A percentile compares a stretch with the other conserved stretches of the same genome.
phyloP scores from a whole-genome alignment of 2,329 filamentous ascomycete genomes.

The Lasiodiplodia citricola region DNA sequence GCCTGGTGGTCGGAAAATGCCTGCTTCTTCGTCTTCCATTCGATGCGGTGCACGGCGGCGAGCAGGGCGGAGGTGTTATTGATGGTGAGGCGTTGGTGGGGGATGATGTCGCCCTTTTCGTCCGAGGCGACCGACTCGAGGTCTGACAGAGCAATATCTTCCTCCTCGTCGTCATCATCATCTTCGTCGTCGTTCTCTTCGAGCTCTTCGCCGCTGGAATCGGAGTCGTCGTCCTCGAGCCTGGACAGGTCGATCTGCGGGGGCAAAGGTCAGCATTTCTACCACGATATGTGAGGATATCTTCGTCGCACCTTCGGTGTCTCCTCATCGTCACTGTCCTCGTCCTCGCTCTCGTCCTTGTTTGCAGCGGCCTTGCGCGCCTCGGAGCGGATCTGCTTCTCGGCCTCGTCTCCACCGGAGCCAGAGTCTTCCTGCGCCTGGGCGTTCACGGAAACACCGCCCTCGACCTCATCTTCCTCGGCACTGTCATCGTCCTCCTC shows the following conservation, averaged over 20 bases:
- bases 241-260: constrained; percentile 35
- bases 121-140: constrained; percentile 78
- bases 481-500: constrained; percentile 29
- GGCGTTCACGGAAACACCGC: constrained; percentile 26
- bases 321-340: constrained; percentile 44
- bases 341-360: constrained; percentile 37
- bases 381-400: constrained; percentile 19
- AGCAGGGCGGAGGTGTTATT: constrained; percentile 92
- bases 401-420: constrained; percentile 49
- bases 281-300: neutral
- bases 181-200: constrained; percentile 62
- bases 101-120: constrained; percentile 84
- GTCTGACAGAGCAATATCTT: constrained; percentile 89
- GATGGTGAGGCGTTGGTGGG: constrained; percentile 92
- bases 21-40: constrained; percentile 69
- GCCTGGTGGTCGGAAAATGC: constrained; percentile 85
- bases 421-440: constrained; percentile 31
- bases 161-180: constrained; percentile 75
- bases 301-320: constrained; percentile 22
- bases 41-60: constrained; percentile 78
- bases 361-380: constrained; percentile 35
- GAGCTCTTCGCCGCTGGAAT: constrained; percentile 37
- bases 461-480: constrained; percentile 29
- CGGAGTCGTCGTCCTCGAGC: constrained; percentile 44
- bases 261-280: neutral